Percentiles rank a stretch among this genome's conserved stretches.
phyloP scores from a whole-genome alignment of 2,329 filamentous ascomycete genomes.

The Albophoma yamanashiensis region DNA sequence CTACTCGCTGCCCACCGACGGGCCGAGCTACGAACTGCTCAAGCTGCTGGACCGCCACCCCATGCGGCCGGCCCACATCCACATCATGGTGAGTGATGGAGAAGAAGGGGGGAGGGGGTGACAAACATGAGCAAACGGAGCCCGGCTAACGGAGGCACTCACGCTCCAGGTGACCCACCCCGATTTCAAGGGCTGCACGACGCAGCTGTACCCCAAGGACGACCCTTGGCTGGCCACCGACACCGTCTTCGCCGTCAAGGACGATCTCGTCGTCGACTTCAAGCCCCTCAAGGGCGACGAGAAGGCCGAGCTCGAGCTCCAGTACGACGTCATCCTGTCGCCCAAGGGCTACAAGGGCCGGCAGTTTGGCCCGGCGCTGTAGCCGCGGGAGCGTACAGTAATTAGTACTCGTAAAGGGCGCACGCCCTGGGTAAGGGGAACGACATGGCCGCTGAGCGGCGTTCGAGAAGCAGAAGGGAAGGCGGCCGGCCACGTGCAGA shows the following conservation, averaged over 20 bases:
- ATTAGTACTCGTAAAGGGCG: no score
- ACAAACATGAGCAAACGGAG: background rate
- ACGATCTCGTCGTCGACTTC: slow-evolving; percentile 39
- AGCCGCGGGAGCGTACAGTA: background rate
- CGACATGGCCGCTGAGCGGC: background rate
- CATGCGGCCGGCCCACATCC: slow-evolving; percentile 38
- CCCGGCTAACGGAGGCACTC: background rate
- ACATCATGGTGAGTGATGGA: slow-evolving; percentile 31
- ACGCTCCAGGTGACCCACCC: slow-evolving; percentile 36
- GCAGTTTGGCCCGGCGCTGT: background rate
- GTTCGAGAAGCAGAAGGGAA: background rate
- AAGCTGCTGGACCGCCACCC: slow-evolving; percentile 36
- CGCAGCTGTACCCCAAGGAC: slow-evolving; percentile 64
- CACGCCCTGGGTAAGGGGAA: background rate
- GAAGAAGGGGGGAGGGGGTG: background rate
- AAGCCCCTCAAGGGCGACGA: slow-evolving; percentile 28
- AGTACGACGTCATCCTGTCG: slow-evolving; percentile 31
- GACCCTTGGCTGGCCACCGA: slow-evolving; percentile 49
- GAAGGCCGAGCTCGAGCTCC: slow-evolving; percentile 25
- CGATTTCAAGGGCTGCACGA: slow-evolving; percentile 62
- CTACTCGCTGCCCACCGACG: slow-evolving; percentile 60
- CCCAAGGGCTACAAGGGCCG: slow-evolving; percentile 33
- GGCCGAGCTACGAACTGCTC: slow-evolving; percentile 30
- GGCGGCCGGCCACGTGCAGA: background rate
- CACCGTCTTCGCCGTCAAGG: slow-evolving; percentile 42